Conservation (phyloP, 345 rosid genomes). For the Abelmoschus esculentus region DNA sequence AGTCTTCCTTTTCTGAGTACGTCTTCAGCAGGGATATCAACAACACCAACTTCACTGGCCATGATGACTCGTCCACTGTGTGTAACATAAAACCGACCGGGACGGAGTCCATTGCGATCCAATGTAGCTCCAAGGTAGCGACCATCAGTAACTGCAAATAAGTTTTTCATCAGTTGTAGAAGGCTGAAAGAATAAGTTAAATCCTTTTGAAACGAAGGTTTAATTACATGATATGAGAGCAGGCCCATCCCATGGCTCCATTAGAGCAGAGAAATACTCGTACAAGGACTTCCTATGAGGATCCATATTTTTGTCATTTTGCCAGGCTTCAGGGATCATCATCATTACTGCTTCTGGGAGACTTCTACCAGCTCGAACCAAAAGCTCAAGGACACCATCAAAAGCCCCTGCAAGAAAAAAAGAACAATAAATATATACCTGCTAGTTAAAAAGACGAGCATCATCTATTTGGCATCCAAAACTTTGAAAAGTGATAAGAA, state of each 20-base stretch:
- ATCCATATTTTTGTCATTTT: constrained; percentile 95
- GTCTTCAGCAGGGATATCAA: constrained; percentile 89
- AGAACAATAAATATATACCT: not conserved
- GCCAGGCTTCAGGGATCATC: constrained; percentile 99
- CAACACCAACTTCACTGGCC: constrained; percentile 99
- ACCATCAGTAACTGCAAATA: constrained; percentile 88
- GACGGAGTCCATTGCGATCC: constrained; percentile 98
- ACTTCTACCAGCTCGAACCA: constrained; percentile 96
- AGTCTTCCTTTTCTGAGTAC: constrained; percentile 92
- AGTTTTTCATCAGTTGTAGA: constrained; percentile 1
- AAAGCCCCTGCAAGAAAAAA: constrained; percentile 60
- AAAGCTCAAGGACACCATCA: constrained; percentile 98
- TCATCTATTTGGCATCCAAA: not conserved
- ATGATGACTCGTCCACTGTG: constrained; percentile 85
- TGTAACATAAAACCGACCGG: constrained; percentile 89
- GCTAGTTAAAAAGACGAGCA: too few species aligned
- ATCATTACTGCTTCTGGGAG: constrained; percentile 99
- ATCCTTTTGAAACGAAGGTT: not conserved
- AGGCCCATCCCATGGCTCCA: constrained; percentile 99
- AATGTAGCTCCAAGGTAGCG: constrained; percentile 95
- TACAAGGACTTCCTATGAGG: constrained; percentile 71
- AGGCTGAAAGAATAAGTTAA: not conserved
- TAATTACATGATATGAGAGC: constrained; percentile 94
- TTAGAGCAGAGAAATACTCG: constrained; percentile 82
- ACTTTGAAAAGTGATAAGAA: not conserved